Conservation (phyloP, 352 stramenopile species). For the Phytophthora uliginosa region DNA sequence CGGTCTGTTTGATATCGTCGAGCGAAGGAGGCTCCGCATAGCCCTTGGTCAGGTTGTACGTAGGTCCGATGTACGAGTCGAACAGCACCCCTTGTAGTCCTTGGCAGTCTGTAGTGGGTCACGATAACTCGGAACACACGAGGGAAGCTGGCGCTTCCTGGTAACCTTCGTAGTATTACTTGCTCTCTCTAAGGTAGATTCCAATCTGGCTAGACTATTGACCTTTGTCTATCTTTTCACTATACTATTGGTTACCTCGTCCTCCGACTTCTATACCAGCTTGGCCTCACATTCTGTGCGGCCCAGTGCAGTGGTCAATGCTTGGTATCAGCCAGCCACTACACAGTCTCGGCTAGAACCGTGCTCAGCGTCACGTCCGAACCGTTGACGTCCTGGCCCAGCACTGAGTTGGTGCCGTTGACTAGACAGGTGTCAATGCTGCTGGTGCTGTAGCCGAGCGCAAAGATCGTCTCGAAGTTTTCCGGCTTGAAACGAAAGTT, state of each 20-base stretch:
- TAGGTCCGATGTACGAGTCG: slow-evolving; percentile 59
- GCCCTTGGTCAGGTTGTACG: slow-evolving; percentile 47
- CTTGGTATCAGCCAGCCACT: no score
- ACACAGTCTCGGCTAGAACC: slow-evolving; percentile 37
- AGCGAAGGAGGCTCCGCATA: slow-evolving; percentile 3
- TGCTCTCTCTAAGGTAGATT: no score
- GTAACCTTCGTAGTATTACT: no score
- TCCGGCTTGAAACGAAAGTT: slow-evolving; percentile 58
- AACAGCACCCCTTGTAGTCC: slow-evolving; percentile 70
- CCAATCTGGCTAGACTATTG: no score
- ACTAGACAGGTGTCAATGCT: slow-evolving; percentile 58
- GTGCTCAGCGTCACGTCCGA: slow-evolving; percentile 54
- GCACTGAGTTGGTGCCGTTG: slow-evolving; percentile 53
- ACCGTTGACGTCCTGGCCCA: slow-evolving; percentile 52
- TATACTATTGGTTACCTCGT: no score
- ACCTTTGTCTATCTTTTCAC: no score
- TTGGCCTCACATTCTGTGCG: no score
- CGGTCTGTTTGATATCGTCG: slow-evolving; percentile 49
- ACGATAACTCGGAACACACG: no score
- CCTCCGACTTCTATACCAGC: no score
- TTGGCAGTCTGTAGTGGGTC: no score
- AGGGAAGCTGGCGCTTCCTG: no score
- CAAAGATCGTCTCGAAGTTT: slow-evolving; percentile 54
- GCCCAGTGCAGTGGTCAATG: no score
- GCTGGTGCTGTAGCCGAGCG: slow-evolving; percentile 62